Percentiles rank a stretch among this genome's conserved stretches.
Conservation (phyloP, 768 basidiomycete species). For the Pleurotus salmoneostramineus region DNA sequence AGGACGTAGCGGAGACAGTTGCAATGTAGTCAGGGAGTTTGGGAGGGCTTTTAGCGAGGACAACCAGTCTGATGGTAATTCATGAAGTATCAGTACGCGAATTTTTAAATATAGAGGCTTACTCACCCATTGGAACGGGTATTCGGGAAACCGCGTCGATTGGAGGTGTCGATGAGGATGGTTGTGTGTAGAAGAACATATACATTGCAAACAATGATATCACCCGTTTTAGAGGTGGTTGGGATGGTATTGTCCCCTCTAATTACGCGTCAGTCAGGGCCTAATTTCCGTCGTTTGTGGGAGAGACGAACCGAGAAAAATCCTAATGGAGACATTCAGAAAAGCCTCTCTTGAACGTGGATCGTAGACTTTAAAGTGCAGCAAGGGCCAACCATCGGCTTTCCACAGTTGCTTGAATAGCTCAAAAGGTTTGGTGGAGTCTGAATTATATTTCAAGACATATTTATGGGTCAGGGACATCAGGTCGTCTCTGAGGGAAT, state of each 20-base stretch:
- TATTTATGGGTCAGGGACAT: conserved; percentile 47
- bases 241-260: conserved; percentile 53
- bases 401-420: conserved; percentile 73
- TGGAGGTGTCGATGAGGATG: conserved; percentile 45
- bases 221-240: conserved; percentile 50
- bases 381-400: conserved; percentile 65
- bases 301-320: conserved; percentile 52
- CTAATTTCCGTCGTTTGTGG: neutral
- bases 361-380: conserved; percentile 75
- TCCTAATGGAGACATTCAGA: conserved; percentile 50
- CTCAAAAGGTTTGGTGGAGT: conserved; percentile 47
- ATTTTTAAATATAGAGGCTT: no score
- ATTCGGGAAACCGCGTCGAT: conserved; percentile 51
- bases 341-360: conserved; percentile 60
- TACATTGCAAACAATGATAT: conserved; percentile 69
- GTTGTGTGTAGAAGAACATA: conserved; percentile 67
- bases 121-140: conserved; percentile 57
- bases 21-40: conserved; percentile 31
- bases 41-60: conserved; percentile 46
- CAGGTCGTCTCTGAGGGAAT: conserved; percentile 63
- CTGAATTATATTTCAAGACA: conserved; percentile 39
- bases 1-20: conserved; percentile 43
- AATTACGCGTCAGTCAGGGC: conserved; percentile 1
- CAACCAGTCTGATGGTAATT: conserved; percentile 47
- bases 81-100: no score